Evolutionary conservation across 371 early-diverging fungal genomes (phyloP).

Genomic region (Mortierella sp.): DNA sequence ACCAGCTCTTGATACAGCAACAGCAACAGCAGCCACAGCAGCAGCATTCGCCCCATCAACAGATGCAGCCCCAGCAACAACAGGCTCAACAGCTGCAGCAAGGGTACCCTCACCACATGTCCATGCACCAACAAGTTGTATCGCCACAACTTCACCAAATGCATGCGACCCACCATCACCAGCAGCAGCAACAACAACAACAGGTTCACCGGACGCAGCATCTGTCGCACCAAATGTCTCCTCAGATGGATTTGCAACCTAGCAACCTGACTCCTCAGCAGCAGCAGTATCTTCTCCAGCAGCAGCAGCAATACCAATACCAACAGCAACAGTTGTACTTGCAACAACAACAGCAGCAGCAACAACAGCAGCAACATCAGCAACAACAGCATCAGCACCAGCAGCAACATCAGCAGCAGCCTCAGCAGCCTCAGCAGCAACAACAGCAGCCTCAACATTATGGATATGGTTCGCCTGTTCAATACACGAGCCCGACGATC

Average conservation of each 20-base stretch:
- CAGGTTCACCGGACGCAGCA: conserved; percentile 53
- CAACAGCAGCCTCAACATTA: conserved; percentile 45
- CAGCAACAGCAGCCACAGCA: conserved; percentile 57
- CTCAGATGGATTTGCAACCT: conserved; percentile 52
- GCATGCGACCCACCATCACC: conserved; percentile 33
- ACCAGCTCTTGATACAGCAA: conserved; percentile 49
- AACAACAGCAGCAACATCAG: conserved; percentile 34
- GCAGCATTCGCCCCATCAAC: conserved; percentile 39
- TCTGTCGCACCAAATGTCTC: conserved; percentile 49
- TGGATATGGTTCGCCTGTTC: conserved; percentile 40
- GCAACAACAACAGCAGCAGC: conserved; percentile 40
- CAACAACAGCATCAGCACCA: conserved; percentile 60
- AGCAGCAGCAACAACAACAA: conserved; percentile 36
- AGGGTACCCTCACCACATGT: conserved; percentile 34
- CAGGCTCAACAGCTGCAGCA: conserved; percentile 40
- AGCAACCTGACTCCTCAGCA: conserved; percentile 57
- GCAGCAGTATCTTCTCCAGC: conserved; percentile 41
- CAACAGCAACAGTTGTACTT: conserved; percentile 58
- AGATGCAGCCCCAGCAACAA: conserved; percentile 35
- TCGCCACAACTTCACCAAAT: conserved; percentile 42
- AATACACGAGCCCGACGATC: conserved; percentile 48
- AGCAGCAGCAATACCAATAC: conserved; percentile 55
- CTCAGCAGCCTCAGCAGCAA: conserved; percentile 34
- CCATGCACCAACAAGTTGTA: conserved; percentile 37
- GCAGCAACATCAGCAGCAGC: conserved; percentile 35